Base-by-base conservation (phyloP, 306 rosid species). In the Cucumis cinereus region DNA sequence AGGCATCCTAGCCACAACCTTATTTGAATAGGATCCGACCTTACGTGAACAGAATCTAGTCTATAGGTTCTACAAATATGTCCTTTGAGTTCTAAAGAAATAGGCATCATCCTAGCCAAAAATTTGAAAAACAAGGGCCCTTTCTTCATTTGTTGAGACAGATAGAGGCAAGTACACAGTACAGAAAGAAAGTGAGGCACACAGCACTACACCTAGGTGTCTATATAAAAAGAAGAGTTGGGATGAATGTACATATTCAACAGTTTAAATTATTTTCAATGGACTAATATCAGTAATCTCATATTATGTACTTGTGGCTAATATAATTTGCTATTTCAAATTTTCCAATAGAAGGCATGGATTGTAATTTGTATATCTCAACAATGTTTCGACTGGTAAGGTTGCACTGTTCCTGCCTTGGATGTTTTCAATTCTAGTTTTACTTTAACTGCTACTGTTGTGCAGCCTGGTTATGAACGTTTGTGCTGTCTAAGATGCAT, bases 391-490 rank as follows among this genome's bases (percentile, higher is more conserved):
- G 5, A 5, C n/a, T 50, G 45, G 56, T 13, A 22, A 45, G 53
- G 14, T 69, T 20, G 35, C 35, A 40, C 17, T 4, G 7, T 36
- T 64, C 36, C 71, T 20, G 4, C 35, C 19, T 26, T 49, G 38
- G 10, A 14, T 17, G 26, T 49, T 17, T 17, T 69, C 43, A 49
- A 16, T 16, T 24, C 41, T 49, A 8, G 24, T 69, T 8, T 71
- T 49, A 23, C 23, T 26, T 26, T 3, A 70, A 19, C 20, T 14
- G 61, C 45, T 30, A 10, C 58, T 47, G 75, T 45, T 72, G 41
- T 89, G 88, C 88, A 88, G 97, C 93, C 96, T 73, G 97, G 98
- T 26, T 93, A 93, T 76, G 98, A 93, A 67, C 93, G 91, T 38
- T 83, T 93, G 13, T 93, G 97, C 73, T 93, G 98, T 86, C 76